Evolutionary conservation across 495 filamentous ascomycete species (phyloP), one percentile per base, ranked within the genome.

Genomic region (Xylaria cubensis): DNA sequence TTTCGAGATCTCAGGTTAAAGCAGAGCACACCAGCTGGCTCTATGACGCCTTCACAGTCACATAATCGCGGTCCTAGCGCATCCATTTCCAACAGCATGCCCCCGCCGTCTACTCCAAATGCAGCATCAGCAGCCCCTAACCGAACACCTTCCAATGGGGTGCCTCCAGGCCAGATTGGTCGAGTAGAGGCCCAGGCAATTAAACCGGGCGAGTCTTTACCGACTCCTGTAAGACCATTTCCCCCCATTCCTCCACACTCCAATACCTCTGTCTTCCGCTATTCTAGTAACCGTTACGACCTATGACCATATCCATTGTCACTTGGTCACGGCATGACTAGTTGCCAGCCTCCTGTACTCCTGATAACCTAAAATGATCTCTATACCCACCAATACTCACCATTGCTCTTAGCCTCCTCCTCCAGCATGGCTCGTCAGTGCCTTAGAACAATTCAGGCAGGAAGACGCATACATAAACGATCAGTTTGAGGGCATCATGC

Each of bases 401-500:
- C 39, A 76, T 63, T 64, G 67, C 41, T 74, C 65, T 75, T 80
- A 95, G 91, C 92, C 92, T 73, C 89, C 92, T 53, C 89, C 94
- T 26, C 94, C 96, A 24, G 82, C 83, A 63, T 98, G 96, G 96
- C 92, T 99, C 69, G 82, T 77, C 51, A 74, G 82, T 12, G 89
- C 92, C 58, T 88, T 97, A 46, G 78, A 84, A 46, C 81, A 86
- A 36, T 87, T 98, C 36, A 79, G 78, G 62, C 80, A 85, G 61
- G 75, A 77, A 73, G 75, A 76, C 15, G 78, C 80, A 9, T 92
- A 97, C 76, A 91, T 92, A 15, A 86, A 90, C 70, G 94, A 98
- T 77, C 83, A 83, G 12, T 97, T 97, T 77, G 94, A 97, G 81
- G 91, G 88, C 70, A 84, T 90, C 29, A 99, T 98, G 95, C 92